phyloP scores from a whole-genome alignment of 2,329 filamentous ascomycete species.

The Beauveria scarabaeidicola region DNA sequence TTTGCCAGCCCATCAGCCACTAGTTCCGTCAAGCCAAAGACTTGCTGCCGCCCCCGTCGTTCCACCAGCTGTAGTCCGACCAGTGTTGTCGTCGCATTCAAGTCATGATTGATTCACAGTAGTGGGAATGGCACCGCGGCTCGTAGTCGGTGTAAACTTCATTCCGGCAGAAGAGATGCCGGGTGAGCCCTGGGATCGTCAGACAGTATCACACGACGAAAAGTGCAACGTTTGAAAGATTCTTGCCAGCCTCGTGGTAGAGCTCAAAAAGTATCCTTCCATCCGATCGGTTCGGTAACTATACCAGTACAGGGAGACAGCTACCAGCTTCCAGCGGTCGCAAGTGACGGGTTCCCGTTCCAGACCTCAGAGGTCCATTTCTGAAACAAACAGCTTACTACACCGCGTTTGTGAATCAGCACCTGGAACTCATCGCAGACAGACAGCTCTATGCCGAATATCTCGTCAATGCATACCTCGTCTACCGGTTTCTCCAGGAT shows the following conservation, averaged over 20 bases:
- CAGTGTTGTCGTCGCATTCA: neutral
- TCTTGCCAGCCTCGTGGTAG: neutral
- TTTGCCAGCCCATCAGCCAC: neutral
- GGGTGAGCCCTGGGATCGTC: neutral
- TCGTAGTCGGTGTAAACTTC: neutral
- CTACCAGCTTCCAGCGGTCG: neutral
- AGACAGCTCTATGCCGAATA: conserved; percentile 20
- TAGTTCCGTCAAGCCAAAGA: neutral
- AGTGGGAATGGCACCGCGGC: neutral
- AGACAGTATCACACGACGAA: neutral
- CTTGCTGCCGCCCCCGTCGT: neutral
- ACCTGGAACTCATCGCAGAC: conserved; percentile 4
- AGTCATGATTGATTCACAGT: neutral
- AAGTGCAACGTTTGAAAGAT: neutral
- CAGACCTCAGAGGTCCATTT: neutral
- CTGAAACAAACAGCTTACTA: neutral
- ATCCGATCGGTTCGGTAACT: neutral
- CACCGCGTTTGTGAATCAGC: neutral
- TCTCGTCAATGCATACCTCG: conserved; percentile 19
- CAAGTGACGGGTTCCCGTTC: neutral
- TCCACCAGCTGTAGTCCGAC: neutral
- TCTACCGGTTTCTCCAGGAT: conserved; percentile 17
- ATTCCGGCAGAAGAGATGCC: neutral
- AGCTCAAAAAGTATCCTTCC: neutral
- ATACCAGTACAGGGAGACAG: neutral